Base-by-base conservation (phyloP, 768 basidiomycete genomes). In the Stropharia rugosoannulata region DNA sequence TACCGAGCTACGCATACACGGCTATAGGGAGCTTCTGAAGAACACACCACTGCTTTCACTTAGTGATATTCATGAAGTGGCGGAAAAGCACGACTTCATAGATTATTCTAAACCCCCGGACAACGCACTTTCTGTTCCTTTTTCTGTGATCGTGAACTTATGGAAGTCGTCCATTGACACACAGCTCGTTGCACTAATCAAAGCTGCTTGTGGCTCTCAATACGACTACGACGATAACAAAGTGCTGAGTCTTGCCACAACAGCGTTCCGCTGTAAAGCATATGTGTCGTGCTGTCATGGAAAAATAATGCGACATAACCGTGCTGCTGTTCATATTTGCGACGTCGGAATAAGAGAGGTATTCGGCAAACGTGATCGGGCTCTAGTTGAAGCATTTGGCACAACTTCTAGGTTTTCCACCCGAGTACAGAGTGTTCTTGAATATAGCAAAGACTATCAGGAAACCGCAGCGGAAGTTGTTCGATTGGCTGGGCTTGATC, bases 181-280 rank as follows among this genome's bases (percentile, higher is more conserved):
- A 13, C 44, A 49, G 41, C 36, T 49, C 15, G 9, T 51, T 35
- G 15, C 13, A 15, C 37, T 60, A 6, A 46, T 57, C 35, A 39
- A 12, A 13, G 13, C 12, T 2, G 43, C 36, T 2, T 32, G 41
- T 29, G 29, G 36, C 4, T 36, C 27, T 5, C 41, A 56, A 5
- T 43, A 53, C 18, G 12, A 13, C 4, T 49, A 48, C 36, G 40
- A 59, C 25, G 32, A 25, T 35, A 32, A 19, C n/a, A 59, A 19
- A n/a, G 51, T 56, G 15, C 13, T 59, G 7, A 25, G 53, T 25
- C 50, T 59, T 4, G 58, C 58, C 3, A 56, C 51, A 8, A 56
- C 58, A 2, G 25, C 49, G 10, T 59, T 59, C 19, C 25, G n/a
- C 10, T 51, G 50, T 32, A 5, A 19, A 18, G 43, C 16, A 12